Conservation (phyloP, 441 rosid species). For the Syzygium malaccense region DNA sequence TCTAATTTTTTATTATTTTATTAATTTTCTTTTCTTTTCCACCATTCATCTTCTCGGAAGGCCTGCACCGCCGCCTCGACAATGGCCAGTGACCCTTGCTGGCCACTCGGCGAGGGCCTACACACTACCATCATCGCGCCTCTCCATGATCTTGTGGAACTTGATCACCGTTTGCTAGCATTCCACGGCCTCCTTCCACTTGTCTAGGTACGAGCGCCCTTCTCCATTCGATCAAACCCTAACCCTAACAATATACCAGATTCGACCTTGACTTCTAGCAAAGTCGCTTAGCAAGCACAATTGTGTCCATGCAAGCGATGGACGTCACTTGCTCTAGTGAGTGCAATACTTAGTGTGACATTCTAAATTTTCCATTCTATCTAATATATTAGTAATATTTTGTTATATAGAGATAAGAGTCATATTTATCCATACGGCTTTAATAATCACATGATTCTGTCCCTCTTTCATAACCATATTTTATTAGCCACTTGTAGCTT, state of each 20-base stretch:
- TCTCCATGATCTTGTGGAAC: constrained; percentile 41
- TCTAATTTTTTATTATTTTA: too few relatives aligned
- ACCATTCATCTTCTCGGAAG: neutral
- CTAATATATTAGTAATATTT: too few relatives aligned
- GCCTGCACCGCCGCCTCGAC: fast-evolving
- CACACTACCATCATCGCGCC: neutral
- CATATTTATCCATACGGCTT: too few relatives aligned
- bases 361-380: too few relatives aligned
- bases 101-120: neutral
- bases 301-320: too few relatives aligned
- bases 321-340: neutral
- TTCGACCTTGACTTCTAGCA: neutral
- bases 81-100: neutral
- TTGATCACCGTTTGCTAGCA: constrained; percentile 49
- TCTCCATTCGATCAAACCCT: constrained; percentile 6
- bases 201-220: constrained; percentile 51
- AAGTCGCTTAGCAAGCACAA: neutral
- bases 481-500: too few relatives aligned
- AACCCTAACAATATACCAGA: constrained; percentile 10
- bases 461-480: too few relatives aligned
- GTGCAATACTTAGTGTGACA: neutral
- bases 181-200: constrained; percentile 72
- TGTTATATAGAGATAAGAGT: too few relatives aligned
- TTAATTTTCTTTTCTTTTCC: neutral
- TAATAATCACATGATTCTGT: too few relatives aligned